Base-by-base conservation (phyloP, 2,329 filamentous ascomycete species). In the Corinectria fuckeliana region DNA sequence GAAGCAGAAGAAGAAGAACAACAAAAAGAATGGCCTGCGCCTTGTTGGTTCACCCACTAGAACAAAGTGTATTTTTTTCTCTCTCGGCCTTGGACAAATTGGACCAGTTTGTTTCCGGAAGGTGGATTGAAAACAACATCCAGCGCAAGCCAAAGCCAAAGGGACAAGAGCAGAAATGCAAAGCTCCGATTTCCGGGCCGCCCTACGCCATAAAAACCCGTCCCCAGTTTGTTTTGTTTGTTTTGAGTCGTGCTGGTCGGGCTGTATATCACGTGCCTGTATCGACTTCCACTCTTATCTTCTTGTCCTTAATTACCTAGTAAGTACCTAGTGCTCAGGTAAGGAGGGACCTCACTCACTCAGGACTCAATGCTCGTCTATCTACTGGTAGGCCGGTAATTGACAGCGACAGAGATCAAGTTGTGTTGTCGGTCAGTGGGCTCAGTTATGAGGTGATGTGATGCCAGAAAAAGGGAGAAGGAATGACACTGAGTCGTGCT, bases 1-100 rank as follows among this genome's bases (percentile, higher is more conserved):
- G 41, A 45, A 28, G 8, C 41, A 25, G 23, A 28, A 25, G 7
- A 45, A 45, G 11, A 28, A 45, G 23, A 16, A 41, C 18, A n/a
- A n/a, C n/a, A n/a, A n/a, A n/a, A n/a, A n/a, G n/a, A n/a, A n/a
- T n/a, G n/a, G n/a, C n/a, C n/a, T n/a, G n/a, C n/a, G n/a, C n/a
- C n/a, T n/a, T n/a, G n/a, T n/a, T n/a, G n/a, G n/a, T n/a, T n/a
- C n/a, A n/a, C n/a, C 25, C 42, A 41, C 65, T 66, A 62, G 65
- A 67, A 68, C 60, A 62, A 64, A 62, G 60, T 66, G 65, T 65
- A 41, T 55, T 50, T 48, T 51, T 32, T 39, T 34, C 16, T 25
- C 20, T 26, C 26, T 16, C 25, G 42, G 42, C 42, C 42, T 18
- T 45, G n/a, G 23, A 28, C 25, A 28, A 28, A 28, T 23, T 45